These are phyloP conservation scores for Leccinum griseonigrum DNA, from an alignment of 1,284 basidiomycete genomes.

Conservation along the genomic window DNA sequence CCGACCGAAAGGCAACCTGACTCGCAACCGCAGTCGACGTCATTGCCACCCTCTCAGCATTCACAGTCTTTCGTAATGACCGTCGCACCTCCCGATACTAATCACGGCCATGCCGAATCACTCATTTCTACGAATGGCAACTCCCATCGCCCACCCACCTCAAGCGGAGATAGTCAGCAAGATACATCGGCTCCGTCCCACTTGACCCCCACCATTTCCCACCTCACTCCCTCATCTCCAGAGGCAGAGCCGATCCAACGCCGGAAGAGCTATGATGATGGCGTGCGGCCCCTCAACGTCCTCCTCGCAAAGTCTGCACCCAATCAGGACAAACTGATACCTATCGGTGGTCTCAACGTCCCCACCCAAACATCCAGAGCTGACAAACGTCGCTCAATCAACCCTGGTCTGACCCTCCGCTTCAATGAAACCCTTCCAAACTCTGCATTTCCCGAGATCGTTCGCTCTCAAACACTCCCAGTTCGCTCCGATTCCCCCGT, in stretches of 20 bases:
- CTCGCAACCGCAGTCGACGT: slow-evolving; percentile 3
- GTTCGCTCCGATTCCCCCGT: slow-evolving; percentile 20
- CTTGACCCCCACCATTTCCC: slow-evolving; percentile 6
- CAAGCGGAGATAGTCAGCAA: background rate
- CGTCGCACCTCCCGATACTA: slow-evolving; percentile 36
- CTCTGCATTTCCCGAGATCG: slow-evolving; percentile 36
- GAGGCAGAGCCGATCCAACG: slow-evolving; percentile 31
- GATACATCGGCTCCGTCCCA: slow-evolving; percentile 19
- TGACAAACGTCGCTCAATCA: slow-evolving; percentile 43
- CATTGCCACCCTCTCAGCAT: slow-evolving; percentile 16
- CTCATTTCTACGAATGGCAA: slow-evolving; percentile 6
- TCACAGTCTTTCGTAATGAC: slow-evolving; percentile 40
- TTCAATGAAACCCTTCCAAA: slow-evolving; percentile 31
- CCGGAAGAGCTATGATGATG: slow-evolving; percentile 60
- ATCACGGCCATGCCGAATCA: background rate
- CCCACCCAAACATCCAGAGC: slow-evolving; percentile 32
- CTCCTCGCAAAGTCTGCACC: slow-evolving; percentile 34
- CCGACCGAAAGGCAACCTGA: slow-evolving; percentile 10
- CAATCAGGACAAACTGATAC: slow-evolving; percentile 10
- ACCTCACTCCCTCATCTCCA: slow-evolving; percentile 21
- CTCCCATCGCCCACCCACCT: slow-evolving; percentile 12
- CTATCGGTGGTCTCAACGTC: slow-evolving; percentile 18
- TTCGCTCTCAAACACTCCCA: slow-evolving; percentile 34
- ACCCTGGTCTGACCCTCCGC: slow-evolving; percentile 37
- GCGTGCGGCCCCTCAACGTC: slow-evolving; percentile 49